Evolutionary conservation across 345 rosid genomes (phyloP), one percentile per base, ranked within the genome.

Genomic region (Isatis tinctoria): DNA sequence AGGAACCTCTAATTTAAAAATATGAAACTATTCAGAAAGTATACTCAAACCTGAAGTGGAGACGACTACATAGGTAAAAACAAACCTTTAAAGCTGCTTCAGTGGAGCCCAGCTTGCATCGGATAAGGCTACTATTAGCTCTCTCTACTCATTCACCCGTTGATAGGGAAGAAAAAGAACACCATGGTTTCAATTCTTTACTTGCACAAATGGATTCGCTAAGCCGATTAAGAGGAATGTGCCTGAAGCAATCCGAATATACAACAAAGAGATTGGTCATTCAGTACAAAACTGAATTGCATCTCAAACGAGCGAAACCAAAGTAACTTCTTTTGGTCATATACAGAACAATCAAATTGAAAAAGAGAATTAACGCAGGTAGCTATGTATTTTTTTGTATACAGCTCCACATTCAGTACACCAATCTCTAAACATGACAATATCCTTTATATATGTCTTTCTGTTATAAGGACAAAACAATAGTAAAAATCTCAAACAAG

Each of bases 81-180:
- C 73, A 59, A 18, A 87, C 99, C 97, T 94, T 94, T 45, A 88
- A 88, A 67, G 80, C 97, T 70, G 90, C 91, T 44, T 85, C 85
- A 79, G 80, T 67, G 18, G 95, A 86, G 72, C 93, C 95, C 59
- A 87, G 70, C 66, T 83, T 85, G 87, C 90, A 91, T n/a, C 20
- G 82, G 66, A 81, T 62, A 64, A 91, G 81, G 60, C 87, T 85
- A 78, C 87, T 91, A 76, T 70, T 85, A 26, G 81, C 83, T 74
- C 74, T 87, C 65, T 79, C 87, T 69, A 87, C 83, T 83, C 84
- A 86, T 74, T 91, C 85, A 61, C 74, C 74, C 22, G 67, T 49
- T 18, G 85, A 74, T 12, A 87, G 73, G 58, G 93, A 86, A 79
- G 97, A 86, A 74, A 90, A 82, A 37, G 87, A 83, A 73, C 72